Evolutionary conservation across 768 basidiomycete genomes (phyloP).

Genomic region (Pleurotus pulmonarius): DNA sequence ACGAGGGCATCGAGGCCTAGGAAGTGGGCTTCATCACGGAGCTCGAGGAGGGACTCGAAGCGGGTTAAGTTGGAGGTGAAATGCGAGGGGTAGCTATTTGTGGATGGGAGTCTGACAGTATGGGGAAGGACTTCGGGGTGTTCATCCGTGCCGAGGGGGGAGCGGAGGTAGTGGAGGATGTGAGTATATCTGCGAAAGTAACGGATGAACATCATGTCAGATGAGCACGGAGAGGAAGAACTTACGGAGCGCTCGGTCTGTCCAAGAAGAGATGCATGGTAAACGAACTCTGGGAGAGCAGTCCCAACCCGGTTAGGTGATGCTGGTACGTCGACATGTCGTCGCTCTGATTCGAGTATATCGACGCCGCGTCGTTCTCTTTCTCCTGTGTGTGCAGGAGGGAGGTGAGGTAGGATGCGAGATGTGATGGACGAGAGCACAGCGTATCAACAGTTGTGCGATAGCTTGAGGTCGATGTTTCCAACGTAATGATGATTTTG

Average conservation of each 20-base stretch:
- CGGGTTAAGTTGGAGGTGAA: conserved; percentile 39
- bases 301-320: conserved; percentile 60
- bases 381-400: conserved; percentile 23
- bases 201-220: conserved; percentile 7
- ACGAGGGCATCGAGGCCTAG: conserved; percentile 66
- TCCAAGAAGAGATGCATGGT: conserved; percentile 75
- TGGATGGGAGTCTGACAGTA: conserved; percentile 39
- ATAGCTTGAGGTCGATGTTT: conserved; percentile 66
- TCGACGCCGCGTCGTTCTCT: conserved; percentile 46
- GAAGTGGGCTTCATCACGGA: conserved; percentile 76
- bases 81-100: background rate
- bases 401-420: conserved; percentile 54
- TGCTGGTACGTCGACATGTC: conserved; percentile 55
- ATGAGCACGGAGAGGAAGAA: conserved; percentile 10
- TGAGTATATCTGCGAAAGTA: conserved; percentile 54
- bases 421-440: conserved; percentile 62
- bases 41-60: conserved; percentile 66
- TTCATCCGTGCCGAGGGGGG: conserved; percentile 41
- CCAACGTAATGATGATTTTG: conserved; percentile 65
- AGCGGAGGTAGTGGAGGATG: conserved; percentile 69
- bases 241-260: conserved; percentile 76
- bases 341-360: conserved; percentile 51
- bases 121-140: conserved; percentile 56
- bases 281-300: conserved; percentile 40
- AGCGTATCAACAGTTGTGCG: conserved; percentile 67